Evolutionary conservation across 805 yeast species (phyloP).

Genomic region (Cephaloascus fragrans): DNA sequence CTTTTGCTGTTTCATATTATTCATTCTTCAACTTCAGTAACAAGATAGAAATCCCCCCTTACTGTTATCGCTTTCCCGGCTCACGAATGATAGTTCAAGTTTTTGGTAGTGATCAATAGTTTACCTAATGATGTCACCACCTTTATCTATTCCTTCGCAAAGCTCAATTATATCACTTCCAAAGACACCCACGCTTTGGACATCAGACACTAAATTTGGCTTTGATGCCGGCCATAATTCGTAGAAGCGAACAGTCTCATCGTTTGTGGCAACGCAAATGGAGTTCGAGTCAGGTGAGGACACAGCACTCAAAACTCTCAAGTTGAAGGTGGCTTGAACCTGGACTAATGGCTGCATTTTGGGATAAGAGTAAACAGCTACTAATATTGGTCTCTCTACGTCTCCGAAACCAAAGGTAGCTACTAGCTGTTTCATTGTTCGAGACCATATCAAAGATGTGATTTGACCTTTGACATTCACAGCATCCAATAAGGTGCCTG

Average conservation of each 20-base stretch:
- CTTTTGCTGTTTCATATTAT: too few species aligned
- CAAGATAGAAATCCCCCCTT: too few species aligned
- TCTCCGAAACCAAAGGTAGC: conserved; percentile 81
- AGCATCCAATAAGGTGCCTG: conserved; percentile 62
- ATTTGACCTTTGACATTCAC: conserved; percentile 60
- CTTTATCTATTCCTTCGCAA: conserved; percentile 39
- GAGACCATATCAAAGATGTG: conserved; percentile 74
- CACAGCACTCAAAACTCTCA: conserved; percentile 59
- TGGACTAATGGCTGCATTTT: conserved; percentile 35
- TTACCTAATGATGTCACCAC: conserved; percentile 15
- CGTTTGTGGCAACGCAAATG: conserved; percentile 69
- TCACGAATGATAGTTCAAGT: too few species aligned
- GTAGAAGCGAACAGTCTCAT: conserved; percentile 68
- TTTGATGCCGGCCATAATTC: conserved; percentile 52
- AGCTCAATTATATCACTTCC: conserved; percentile 52
- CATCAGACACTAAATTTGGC: conserved; percentile 6
- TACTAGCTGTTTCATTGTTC: conserved; percentile 47
- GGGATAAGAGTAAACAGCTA: conserved; percentile 63
- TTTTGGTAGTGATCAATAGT: too few species aligned
- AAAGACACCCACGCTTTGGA: conserved; percentile 32
- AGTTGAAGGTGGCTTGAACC: conserved; percentile 38
- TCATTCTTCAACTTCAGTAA: too few species aligned
- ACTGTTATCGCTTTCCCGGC: too few species aligned
- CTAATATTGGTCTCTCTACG: conserved; percentile 35
- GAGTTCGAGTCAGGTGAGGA: conserved; percentile 53